Conservation (phyloP, 495 filamentous ascomycete species). For the Penicillium simplicissimum region DNA sequence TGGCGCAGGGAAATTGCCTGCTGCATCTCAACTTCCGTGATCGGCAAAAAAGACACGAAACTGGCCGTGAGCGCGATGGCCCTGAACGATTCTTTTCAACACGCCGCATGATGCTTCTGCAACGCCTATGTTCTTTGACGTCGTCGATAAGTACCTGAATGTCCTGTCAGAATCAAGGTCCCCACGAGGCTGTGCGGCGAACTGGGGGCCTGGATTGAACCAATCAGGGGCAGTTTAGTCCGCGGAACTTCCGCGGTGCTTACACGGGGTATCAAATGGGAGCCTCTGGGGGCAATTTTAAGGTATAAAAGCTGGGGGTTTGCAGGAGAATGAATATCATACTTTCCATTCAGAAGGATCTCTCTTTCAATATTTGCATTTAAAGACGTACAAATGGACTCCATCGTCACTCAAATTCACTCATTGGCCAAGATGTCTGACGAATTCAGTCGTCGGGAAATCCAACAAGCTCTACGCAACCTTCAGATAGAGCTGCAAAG, state of each 20-base stretch:
- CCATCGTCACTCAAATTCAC: slow-evolving; percentile 28
- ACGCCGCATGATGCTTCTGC: slow-evolving; percentile 9
- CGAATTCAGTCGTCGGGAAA: slow-evolving; percentile 20
- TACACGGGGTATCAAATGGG: background rate
- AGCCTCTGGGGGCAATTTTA: background rate
- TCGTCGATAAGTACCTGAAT: background rate
- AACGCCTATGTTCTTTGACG: too few relatives aligned
- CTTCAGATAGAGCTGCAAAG: slow-evolving; percentile 23
- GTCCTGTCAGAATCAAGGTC: background rate
- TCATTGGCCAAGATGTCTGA: slow-evolving; percentile 24
- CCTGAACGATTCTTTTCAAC: slow-evolving; percentile 16
- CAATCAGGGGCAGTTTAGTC: slow-evolving; percentile 20
- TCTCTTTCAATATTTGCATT: background rate
- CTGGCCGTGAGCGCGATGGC: slow-evolving; percentile 27
- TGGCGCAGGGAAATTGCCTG: slow-evolving; percentile 42
- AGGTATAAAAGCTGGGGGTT: slow-evolving; percentile 6
- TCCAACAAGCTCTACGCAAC: slow-evolving; percentile 22
- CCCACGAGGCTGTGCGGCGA: background rate
- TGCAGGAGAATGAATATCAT: background rate
- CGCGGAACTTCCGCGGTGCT: slow-evolving; percentile 27
- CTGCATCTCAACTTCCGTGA: slow-evolving; percentile 50
- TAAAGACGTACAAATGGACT: slow-evolving; percentile 24
- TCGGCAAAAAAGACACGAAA: slow-evolving; percentile 46
- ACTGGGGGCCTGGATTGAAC: background rate
- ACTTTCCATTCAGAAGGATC: background rate